Conservation (phyloP, 306 rosid species). For the Nissolia schottii region DNA sequence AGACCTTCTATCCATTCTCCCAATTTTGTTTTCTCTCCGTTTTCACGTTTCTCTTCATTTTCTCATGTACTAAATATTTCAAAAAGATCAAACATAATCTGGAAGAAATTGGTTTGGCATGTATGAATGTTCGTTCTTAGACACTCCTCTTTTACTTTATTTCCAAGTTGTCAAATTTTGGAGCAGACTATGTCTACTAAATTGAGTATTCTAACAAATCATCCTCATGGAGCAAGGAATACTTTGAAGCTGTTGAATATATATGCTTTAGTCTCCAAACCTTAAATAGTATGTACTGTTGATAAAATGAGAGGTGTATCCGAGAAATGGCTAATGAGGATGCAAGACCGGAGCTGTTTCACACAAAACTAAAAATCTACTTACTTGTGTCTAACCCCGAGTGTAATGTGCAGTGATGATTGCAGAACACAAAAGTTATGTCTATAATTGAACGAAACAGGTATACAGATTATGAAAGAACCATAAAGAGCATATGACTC, state of each 20-base stretch:
- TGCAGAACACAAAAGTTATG: neutral
- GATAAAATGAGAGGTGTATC: neutral
- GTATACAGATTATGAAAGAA: neutral
- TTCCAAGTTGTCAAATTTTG: no score
- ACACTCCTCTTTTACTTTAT: no score
- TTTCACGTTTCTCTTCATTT: neutral
- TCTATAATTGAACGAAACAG: neutral
- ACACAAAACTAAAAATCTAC: neutral
- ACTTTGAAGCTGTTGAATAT: no score
- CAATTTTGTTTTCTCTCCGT: neutral
- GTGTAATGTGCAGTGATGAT: neutral
- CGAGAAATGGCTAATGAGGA: neutral
- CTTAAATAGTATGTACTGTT: neutral
- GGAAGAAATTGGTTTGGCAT: neutral
- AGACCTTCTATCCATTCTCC: no score
- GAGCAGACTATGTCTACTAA: no score
- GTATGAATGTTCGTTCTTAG: neutral
- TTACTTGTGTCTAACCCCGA: neutral
- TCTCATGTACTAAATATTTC: neutral
- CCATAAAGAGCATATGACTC: neutral
- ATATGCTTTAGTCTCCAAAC: neutral
- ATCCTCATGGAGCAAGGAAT: no score
- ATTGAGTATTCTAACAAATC: neutral
- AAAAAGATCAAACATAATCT: neutral
- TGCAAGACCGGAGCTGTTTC: no score